phyloP scores from a whole-genome alignment of 495 filamentous ascomycete species.

The Neurospora tetraspora region DNA sequence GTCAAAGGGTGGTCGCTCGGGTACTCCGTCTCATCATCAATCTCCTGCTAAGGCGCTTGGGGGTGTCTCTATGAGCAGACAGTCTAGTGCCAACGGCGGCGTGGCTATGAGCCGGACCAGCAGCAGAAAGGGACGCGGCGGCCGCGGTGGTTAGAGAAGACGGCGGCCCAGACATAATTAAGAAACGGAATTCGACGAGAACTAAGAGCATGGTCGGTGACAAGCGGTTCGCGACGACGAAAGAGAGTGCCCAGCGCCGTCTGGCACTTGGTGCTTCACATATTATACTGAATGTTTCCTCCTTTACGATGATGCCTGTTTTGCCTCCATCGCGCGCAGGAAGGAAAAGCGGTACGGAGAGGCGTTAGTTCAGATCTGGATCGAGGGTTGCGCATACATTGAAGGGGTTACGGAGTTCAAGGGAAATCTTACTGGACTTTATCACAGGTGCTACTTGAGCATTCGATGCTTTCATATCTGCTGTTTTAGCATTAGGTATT shows the following conservation, averaged over 20 bases:
- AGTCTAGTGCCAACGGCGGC: constrained; percentile 35
- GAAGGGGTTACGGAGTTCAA: background rate
- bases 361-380: background rate
- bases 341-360: background rate
- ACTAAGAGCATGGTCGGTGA: background rate
- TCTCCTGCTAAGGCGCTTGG: constrained; percentile 20
- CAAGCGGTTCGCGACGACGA: background rate
- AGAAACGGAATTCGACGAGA: background rate
- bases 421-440: background rate
- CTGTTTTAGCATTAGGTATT: background rate
- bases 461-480: background rate
- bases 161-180: background rate
- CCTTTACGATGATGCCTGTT: background rate
- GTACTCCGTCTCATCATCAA: constrained; percentile 14
- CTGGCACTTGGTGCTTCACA: background rate
- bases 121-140: constrained; percentile 24
- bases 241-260: background rate
- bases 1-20: constrained; percentile 16
- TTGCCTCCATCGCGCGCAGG: background rate
- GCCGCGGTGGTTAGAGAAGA: constrained; percentile 13
- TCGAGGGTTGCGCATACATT: background rate
- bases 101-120: constrained; percentile 40
- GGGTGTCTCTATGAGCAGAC: constrained; percentile 39
- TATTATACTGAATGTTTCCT: background rate
- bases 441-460: background rate